These are phyloP conservation scores for Trametes versicolor DNA, from an alignment of 1,284 basidiomycete genomes.

Conservation along the genomic window DNA sequence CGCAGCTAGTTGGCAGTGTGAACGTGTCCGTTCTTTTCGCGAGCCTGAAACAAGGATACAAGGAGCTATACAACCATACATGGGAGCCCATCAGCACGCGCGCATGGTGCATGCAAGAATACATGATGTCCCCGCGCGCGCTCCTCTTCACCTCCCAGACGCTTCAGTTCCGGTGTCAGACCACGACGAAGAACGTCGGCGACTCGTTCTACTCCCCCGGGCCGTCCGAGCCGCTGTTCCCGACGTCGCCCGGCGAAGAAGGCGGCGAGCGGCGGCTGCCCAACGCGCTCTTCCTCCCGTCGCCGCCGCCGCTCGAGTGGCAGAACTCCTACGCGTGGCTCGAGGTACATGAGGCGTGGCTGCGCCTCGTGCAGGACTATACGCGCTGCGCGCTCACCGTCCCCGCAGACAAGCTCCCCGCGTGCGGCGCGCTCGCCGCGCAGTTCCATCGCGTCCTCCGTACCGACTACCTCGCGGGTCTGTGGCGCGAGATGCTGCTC, in stretches of 20 bases:
- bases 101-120: conserved; percentile 30
- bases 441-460: conserved; percentile 23
- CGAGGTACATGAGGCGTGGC: conserved; percentile 15
- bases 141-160: conserved; percentile 19
- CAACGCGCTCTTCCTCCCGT: conserved; percentile 18
- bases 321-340: too few relatives aligned
- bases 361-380: conserved; percentile 22
- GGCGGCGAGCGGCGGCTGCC: too few relatives aligned
- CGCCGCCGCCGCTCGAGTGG: background rate
- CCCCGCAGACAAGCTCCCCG: conserved; percentile 29
- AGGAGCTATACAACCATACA: background rate
- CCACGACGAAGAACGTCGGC: conserved; percentile 23
- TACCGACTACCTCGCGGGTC: conserved; percentile 29
- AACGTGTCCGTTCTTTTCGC: too few relatives aligned
- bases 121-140: conserved; percentile 21
- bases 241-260: too few relatives aligned
- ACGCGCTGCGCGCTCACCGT: conserved; percentile 16
- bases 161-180: conserved; percentile 27
- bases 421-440: conserved; percentile 28
- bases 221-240: too few relatives aligned
- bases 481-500: conserved; percentile 23
- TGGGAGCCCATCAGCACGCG: conserved; percentile 18
- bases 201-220: too few relatives aligned
- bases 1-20: too few relatives aligned
- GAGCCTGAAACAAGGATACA: too few relatives aligned